These are phyloP conservation scores for Diplogelasinospora grovesii DNA, from an alignment of 495 filamentous ascomycete genomes.

Conservation along the genomic window DNA sequence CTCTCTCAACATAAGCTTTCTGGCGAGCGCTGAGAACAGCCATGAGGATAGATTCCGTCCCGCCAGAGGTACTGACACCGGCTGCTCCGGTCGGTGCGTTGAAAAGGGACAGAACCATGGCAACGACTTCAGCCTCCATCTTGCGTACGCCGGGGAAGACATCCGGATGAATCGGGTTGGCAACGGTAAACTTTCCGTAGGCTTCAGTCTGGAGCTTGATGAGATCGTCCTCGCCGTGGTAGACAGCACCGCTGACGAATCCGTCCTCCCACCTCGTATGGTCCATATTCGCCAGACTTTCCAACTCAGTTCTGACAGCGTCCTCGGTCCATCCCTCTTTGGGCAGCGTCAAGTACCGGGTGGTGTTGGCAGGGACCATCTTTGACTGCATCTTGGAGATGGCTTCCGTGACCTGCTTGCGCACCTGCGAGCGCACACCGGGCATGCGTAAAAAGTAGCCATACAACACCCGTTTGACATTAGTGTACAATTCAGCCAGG, in stretches of 20 bases:
- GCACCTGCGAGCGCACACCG: slow-evolving; percentile 74
- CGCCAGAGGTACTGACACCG: slow-evolving; percentile 86
- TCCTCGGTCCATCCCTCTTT: slow-evolving; percentile 81
- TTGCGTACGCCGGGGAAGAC: slow-evolving; percentile 97
- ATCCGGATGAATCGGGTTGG: slow-evolving; percentile 99
- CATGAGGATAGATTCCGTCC: slow-evolving; percentile 95
- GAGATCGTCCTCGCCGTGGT: slow-evolving; percentile 85
- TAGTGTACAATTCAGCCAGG: slow-evolving; percentile 61
- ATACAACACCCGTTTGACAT: slow-evolving; percentile 65
- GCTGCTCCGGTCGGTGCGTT: slow-evolving; percentile 78
- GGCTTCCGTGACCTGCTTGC: slow-evolving; percentile 70
- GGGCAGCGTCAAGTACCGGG: slow-evolving; percentile 69
- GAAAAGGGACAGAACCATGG: slow-evolving; percentile 91
- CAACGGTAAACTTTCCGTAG: slow-evolving; percentile 84
- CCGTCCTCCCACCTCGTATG: slow-evolving; percentile 97
- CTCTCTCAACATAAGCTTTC: slow-evolving; percentile 77
- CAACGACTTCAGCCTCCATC: slow-evolving; percentile 98
- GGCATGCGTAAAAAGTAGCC: slow-evolving; percentile 80
- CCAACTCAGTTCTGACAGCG: slow-evolving; percentile 71
- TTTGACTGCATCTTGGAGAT: slow-evolving; percentile 72
- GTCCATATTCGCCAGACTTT: slow-evolving; percentile 73
- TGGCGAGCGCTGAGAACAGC: slow-evolving; percentile 82
- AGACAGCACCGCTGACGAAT: slow-evolving; percentile 88
- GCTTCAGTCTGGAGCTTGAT: slow-evolving; percentile 84
- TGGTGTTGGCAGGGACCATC: slow-evolving; percentile 68